These are phyloP conservation scores for Helichrysum umbraculigerum DNA, from an alignment of 129 eudicot species.

Conservation along the genomic window DNA sequence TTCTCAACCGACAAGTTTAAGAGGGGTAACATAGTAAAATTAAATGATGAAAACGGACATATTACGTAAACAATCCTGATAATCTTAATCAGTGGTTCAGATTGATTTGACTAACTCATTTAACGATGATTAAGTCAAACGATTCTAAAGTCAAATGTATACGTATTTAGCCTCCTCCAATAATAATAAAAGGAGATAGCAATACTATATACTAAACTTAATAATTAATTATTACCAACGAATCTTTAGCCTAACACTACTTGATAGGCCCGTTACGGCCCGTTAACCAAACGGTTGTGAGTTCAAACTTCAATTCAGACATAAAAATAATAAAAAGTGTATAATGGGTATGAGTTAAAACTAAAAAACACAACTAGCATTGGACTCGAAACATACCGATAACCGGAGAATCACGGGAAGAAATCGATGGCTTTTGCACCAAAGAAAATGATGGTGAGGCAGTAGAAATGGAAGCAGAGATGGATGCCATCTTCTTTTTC, in stretches of 20 bases:
- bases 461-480: conserved; percentile 77
- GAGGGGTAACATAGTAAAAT: too few relatives aligned
- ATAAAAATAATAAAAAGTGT: neutral
- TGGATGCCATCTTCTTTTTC: conserved; percentile 59
- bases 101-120: too few relatives aligned
- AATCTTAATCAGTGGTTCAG: too few relatives aligned
- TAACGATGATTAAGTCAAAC: too few relatives aligned
- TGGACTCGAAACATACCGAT: conserved; percentile 22
- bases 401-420: conserved; percentile 18
- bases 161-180: too few relatives aligned
- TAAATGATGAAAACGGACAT: too few relatives aligned
- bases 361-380: neutral
- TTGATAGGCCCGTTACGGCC: neutral
- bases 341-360: neutral
- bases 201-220: too few relatives aligned
- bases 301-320: neutral
- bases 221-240: neutral
- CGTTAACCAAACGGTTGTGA: too few relatives aligned
- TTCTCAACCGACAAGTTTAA: too few relatives aligned
- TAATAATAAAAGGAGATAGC: neutral
- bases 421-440: conserved; percentile 29
- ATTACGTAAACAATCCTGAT: too few relatives aligned
- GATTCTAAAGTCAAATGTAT: too few relatives aligned
- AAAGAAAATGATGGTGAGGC: conserved; percentile 39
- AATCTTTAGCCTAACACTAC: neutral